These are phyloP conservation scores for Acer campestre DNA, from an alignment of 345 rosid genomes.

Conservation along the genomic window DNA sequence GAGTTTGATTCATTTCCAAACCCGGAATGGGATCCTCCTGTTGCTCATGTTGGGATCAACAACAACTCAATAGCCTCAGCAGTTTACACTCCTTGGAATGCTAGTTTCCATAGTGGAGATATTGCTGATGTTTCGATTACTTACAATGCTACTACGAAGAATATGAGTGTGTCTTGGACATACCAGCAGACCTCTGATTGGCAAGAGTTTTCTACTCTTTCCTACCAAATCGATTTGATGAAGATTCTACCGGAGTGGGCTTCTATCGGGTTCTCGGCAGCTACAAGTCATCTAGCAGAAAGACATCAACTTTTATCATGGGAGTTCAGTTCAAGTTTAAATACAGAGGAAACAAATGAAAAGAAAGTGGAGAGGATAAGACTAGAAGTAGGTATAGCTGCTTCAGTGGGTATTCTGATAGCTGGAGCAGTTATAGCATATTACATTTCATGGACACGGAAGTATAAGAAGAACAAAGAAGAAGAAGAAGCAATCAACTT, in stretches of 20 bases:
- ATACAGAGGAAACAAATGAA: background rate
- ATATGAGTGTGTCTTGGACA: conserved; percentile 39
- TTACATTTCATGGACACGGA: conserved; percentile 13
- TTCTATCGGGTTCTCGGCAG: conserved; percentile 42
- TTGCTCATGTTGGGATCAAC: conserved; percentile 50
- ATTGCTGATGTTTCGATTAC: conserved; percentile 27
- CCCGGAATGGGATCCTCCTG: conserved; percentile 29
- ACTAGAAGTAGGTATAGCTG: conserved; percentile 13
- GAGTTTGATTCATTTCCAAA: conserved; percentile 32
- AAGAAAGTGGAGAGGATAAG: background rate
- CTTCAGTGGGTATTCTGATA: conserved; percentile 20
- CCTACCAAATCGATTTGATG: conserved; percentile 26
- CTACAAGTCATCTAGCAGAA: conserved; percentile 21
- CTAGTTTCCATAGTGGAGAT: conserved; percentile 37
- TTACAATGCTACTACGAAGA: conserved; percentile 37
- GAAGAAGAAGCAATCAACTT: background rate
- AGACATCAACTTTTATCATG: conserved; percentile 31
- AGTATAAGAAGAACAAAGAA: background rate
- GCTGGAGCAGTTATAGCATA: background rate
- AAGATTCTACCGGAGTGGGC: conserved; percentile 40
- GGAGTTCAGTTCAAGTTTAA: conserved; percentile 44
- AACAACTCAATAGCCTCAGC: conserved; percentile 35
- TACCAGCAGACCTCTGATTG: conserved; percentile 16
- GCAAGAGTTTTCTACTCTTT: conserved; percentile 29
- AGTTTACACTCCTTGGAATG: conserved; percentile 41